Evolutionary conservation across 768 basidiomycete genomes (phyloP).

Genomic region (Amanita molliuscula): DNA sequence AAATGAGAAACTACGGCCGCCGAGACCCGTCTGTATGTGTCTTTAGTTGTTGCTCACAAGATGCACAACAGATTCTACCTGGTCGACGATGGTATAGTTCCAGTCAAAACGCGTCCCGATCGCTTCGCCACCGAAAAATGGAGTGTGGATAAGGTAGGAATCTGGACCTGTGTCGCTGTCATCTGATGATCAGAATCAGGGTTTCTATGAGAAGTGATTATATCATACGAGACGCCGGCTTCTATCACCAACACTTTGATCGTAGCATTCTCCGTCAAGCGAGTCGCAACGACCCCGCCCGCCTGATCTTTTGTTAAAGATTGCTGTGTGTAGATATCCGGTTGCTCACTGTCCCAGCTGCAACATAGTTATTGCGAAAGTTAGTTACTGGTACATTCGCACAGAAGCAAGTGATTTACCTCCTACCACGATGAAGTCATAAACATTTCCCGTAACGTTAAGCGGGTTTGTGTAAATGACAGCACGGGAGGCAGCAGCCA

Average conservation of each 20-base stretch:
- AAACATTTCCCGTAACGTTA: slow-evolving; percentile 2
- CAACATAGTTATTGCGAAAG: background rate
- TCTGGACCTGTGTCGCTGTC: background rate
- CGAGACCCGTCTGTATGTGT: slow-evolving; percentile 10
- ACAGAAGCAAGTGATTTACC: slow-evolving; percentile 6
- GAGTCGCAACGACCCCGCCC: slow-evolving; percentile 33
- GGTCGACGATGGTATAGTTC: slow-evolving; percentile 18
- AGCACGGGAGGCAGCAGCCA: background rate
- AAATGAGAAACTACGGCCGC: slow-evolving; percentile 13
- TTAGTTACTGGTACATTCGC: background rate
- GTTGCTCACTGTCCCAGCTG: slow-evolving; percentile 1
- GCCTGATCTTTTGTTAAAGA: slow-evolving; percentile 20
- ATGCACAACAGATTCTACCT: slow-evolving; percentile 1
- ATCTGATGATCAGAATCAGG: slow-evolving; percentile 8
- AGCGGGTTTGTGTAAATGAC: slow-evolving; percentile 5
- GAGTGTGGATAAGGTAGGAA: slow-evolving; percentile 5
- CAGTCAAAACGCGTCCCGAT: slow-evolving; percentile 14
- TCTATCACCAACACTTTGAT: slow-evolving; percentile 30
- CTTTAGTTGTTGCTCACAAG: background rate
- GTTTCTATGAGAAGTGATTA: background rate
- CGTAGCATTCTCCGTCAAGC: slow-evolving; percentile 27
- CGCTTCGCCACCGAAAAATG: background rate
- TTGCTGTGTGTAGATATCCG: background rate
- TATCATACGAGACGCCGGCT: slow-evolving; percentile 19
- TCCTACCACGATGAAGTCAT: slow-evolving; percentile 18